These are phyloP conservation scores for Cryptomeria japonica DNA, from an alignment of 75 land plant species.

Conservation along the genomic window DNA sequence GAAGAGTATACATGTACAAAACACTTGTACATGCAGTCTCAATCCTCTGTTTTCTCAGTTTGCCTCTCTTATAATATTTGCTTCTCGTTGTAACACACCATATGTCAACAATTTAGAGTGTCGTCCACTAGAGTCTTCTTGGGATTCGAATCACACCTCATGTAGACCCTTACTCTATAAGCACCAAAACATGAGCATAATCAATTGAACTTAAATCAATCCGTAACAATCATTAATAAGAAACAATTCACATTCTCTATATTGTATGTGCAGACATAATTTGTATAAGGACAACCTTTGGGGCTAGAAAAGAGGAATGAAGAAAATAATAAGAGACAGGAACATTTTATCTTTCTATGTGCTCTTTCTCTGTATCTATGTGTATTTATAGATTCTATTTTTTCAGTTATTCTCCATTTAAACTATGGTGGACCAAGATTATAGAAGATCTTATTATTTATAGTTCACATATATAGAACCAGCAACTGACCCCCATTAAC, in stretches of 20 bases:
- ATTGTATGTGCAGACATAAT: too few relatives aligned
- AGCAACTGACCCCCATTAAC: too few relatives aligned
- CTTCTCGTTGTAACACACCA: too few relatives aligned
- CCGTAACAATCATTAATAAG: neutral
- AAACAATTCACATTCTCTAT: neutral
- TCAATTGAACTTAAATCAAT: neutral
- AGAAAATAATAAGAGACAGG: neutral
- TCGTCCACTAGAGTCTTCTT: too few relatives aligned
- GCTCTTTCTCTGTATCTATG: neutral
- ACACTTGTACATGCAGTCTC: too few relatives aligned
- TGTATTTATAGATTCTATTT: neutral
- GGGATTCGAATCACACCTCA: too few relatives aligned
- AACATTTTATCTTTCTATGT: neutral
- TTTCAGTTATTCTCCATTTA: neutral
- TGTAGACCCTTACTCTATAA: neutral
- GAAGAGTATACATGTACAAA: too few relatives aligned
- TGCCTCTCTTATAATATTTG: too few relatives aligned
- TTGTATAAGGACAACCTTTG: neutral
- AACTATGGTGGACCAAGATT: neutral
- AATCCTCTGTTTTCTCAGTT: too few relatives aligned
- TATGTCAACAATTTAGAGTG: too few relatives aligned
- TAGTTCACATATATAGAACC: too few relatives aligned
- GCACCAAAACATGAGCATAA: neutral
- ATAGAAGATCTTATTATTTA: neutral
- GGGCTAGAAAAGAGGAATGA: neutral